phyloP scores from a whole-genome alignment of 2,329 filamentous ascomycete genomes.

The Blumeriella jaapii region DNA sequence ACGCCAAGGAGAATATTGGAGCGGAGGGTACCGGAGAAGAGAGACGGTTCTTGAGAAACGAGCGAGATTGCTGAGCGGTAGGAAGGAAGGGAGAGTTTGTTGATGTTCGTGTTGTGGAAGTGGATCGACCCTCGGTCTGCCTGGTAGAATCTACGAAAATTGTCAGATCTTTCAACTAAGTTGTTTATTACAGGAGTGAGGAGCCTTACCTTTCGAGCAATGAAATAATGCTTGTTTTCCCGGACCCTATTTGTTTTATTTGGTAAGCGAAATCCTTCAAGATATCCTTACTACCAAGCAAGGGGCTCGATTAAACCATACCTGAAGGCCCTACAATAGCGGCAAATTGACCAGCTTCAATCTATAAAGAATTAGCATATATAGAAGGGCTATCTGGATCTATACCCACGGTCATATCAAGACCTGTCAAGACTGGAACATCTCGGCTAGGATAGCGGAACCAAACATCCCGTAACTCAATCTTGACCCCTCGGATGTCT shows the following conservation, averaged over 20 bases:
- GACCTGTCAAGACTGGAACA: conserved; percentile 7
- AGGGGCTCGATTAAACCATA: no score
- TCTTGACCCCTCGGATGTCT: conserved; percentile 34
- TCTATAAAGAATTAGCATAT: conserved; percentile 51
- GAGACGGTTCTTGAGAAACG: conserved; percentile 59
- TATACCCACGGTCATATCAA: conserved; percentile 28
- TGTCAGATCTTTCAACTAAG: not conserved
- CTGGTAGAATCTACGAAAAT: not conserved
- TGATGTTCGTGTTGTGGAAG: conserved; percentile 26
- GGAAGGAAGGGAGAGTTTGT: conserved; percentile 71
- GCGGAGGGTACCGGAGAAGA: conserved; percentile 53
- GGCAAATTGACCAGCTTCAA: not conserved
- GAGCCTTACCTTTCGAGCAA: not conserved
- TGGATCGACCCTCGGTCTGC: not conserved
- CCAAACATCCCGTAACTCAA: conserved; percentile 29
- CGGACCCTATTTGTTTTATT: not conserved
- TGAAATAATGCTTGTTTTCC: not conserved
- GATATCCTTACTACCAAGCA: not conserved
- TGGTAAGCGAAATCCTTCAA: not conserved
- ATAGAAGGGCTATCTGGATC: conserved; percentile 77
- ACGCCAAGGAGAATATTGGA: conserved; percentile 59
- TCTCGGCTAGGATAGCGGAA: conserved; percentile 11
- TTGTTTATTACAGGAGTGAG: not conserved
- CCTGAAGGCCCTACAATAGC: not conserved
- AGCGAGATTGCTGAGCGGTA: conserved; percentile 55